phyloP scores from a whole-genome alignment of 2,329 filamentous ascomycete species.

The Phyllosticta citrichinensis region DNA sequence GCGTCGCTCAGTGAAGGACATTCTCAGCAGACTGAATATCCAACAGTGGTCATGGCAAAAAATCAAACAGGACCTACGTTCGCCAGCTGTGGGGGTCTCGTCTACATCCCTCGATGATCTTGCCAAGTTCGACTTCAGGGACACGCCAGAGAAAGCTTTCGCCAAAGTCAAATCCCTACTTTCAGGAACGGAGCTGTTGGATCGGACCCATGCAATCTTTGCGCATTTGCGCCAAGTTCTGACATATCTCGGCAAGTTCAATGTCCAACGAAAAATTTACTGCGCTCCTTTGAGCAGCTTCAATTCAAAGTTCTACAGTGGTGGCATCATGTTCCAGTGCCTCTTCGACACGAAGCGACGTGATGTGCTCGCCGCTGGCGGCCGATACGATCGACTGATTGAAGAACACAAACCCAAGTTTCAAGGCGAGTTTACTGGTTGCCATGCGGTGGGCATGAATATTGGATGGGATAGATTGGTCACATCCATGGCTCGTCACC shows the following conservation, averaged over 20 bases:
- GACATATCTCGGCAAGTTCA: constrained; percentile 65
- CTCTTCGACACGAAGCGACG: constrained; percentile 71
- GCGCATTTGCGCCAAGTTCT: constrained; percentile 72
- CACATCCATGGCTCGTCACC: constrained; percentile 46
- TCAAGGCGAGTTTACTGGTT: constrained; percentile 38
- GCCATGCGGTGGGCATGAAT: constrained; percentile 86
- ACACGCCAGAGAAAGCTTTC: constrained; percentile 64
- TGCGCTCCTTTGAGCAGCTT: constrained; percentile 77
- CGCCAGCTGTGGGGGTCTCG: constrained; percentile 69
- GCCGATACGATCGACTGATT: constrained; percentile 84
- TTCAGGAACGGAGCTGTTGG: constrained; percentile 42
- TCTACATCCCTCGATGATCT: constrained; percentile 87
- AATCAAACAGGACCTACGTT: constrained; percentile 70
- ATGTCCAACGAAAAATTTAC: constrained; percentile 68
- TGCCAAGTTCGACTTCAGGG: constrained; percentile 79
- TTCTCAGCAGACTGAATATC: constrained; percentile 79
- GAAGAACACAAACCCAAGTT: constrained; percentile 68
- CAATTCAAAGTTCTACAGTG: constrained; percentile 79
- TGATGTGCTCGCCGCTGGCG: constrained; percentile 86
- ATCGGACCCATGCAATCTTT: constrained; percentile 47
- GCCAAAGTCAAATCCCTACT: constrained; percentile 50
- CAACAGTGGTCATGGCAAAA: constrained; percentile 72
- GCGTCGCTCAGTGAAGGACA: constrained; percentile 65
- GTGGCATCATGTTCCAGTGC: constrained; percentile 79
- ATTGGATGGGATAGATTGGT: constrained; percentile 78